Conservation (phyloP, 345 rosid species). For the Gossypium sturtianum region DNA sequence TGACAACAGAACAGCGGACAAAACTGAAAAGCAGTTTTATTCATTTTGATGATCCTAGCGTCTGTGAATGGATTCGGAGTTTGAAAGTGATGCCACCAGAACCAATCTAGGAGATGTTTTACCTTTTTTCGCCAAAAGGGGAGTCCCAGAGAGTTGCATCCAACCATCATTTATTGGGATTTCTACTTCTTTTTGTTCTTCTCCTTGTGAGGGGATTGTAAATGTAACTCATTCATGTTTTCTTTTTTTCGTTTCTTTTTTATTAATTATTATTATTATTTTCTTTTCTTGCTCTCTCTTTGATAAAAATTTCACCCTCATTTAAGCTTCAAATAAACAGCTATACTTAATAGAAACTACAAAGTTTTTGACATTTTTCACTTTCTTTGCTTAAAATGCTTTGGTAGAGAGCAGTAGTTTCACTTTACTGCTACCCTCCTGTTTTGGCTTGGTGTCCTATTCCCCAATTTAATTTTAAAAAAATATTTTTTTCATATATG, state of each 20-base stretch:
- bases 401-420: not conserved
- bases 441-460: too few species aligned
- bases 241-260: not conserved
- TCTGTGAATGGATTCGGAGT: slow-evolving; percentile 86
- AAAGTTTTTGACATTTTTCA: not conserved
- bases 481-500: too few species aligned
- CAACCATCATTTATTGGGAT: not conserved
- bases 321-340: not conserved
- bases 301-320: not conserved
- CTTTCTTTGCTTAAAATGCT: not conserved
- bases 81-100: slow-evolving; percentile 76
- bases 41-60: slow-evolving; percentile 86
- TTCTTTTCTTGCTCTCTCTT: not conserved
- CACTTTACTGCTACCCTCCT: not conserved
- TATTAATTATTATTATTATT: not conserved
- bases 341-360: not conserved
- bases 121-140: not conserved
- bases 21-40: slow-evolving; percentile 81
- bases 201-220: not conserved
- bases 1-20: slow-evolving; percentile 57
- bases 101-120: slow-evolving; percentile 34
- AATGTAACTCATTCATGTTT: slow-evolving; percentile 10
- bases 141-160: not conserved
- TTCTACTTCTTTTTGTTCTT: not conserved
- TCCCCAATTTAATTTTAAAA: too few species aligned